Evolutionary conservation across 306 rosid species (phyloP).

Genomic region (cucumber (Cucumis sativus)): Cucumber_9930_V3 NC_026659.2:22333001-22333500

Average conservation of each 20-base stretch:
- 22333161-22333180: too few relatives aligned
- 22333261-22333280: background rate
- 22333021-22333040: background rate
- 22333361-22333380: background rate
- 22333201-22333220: background rate
- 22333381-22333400: background rate
- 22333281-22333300: background rate
- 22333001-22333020: background rate
- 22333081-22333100: conserved; percentile 2
- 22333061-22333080: background rate
- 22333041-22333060: background rate
- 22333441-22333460: background rate
- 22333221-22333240: background rate
- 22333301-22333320: background rate
- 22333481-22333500: too few relatives aligned
- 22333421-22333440: too few relatives aligned
- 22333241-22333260: background rate
- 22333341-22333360: background rate
- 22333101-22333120: background rate
- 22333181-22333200: background rate
- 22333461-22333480: background rate
- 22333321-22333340: background rate
- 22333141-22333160: too few relatives aligned
- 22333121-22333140: background rate
- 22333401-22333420: too few relatives aligned